Conservation (phyloP, 2,329 filamentous ascomycete species). For the Fusarium clavum region DNA sequence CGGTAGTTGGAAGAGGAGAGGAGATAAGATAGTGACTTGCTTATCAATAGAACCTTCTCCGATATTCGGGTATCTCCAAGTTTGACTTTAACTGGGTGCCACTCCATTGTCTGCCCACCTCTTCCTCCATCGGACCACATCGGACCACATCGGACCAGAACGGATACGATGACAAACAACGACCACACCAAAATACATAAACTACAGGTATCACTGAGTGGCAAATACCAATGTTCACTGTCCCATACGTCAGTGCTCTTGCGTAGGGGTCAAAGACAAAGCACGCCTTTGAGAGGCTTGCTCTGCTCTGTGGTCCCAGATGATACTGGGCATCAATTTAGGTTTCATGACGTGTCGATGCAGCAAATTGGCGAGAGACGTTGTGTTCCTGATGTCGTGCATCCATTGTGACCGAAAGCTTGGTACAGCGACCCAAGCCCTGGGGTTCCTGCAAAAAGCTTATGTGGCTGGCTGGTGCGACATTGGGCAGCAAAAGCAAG, state of each 20-base stretch:
- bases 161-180: neutral
- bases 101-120: neutral
- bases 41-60: neutral
- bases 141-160: neutral
- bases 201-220: neutral
- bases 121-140: constrained; percentile 5
- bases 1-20: constrained; percentile 10
- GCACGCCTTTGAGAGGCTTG: neutral
- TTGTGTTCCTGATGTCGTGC: neutral
- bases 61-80: neutral
- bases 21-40: neutral
- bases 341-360: neutral
- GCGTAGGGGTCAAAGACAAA: neutral
- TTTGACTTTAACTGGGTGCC: neutral
- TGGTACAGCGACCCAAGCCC: neutral
- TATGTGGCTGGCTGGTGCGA: neutral
- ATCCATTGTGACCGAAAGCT: neutral
- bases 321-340: neutral
- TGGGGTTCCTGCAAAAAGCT: neutral
- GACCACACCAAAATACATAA: neutral
- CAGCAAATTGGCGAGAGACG: neutral
- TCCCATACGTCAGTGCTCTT: neutral
- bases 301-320: too few species aligned
- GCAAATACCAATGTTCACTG: neutral
- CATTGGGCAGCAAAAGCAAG: neutral